Evolutionary conservation across 345 rosid genomes (phyloP), one percentile per base, ranked within the genome.

Genomic region (Salix dunnii): DNA sequence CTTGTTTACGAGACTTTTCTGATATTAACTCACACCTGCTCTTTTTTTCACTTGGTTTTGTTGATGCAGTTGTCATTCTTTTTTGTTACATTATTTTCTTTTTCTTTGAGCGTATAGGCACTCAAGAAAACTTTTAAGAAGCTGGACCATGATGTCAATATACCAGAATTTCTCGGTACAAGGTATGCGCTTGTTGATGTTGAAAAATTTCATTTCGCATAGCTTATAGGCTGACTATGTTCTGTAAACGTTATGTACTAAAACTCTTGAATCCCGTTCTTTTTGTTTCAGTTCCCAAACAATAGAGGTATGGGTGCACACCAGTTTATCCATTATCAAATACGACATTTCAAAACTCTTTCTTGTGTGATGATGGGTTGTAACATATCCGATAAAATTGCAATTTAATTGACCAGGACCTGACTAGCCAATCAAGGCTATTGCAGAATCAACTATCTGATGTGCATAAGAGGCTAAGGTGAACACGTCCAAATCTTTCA

Each of bases 391-490:
- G 27, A 70, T 72, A 62, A 75, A 30, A 17, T 73, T 71, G 16
- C 27, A 77, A 60, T 82, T 77, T 58, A 58, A 58, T 63, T 68
- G 68, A 27, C 61, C 86, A 91, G 93, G 88, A 80, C 60, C 81
- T 88, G 40, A 82, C 81, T 25, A 78, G 84, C 77, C 86, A 86
- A 77, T 76, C 84, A 17, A 83, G 77, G 80, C 70, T 81, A 79
- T 42, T 88, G 78, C 88, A 87, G 71, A 79, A 76, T 75, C 90
- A 83, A 48, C 85, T 88, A 75, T 86, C 88, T 76, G 86, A 91
- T 78, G 60, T 74, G 72, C 88, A 83, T 69, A 78, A 85, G 51
- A 86, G 91, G 83, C 85, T 90, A 74, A 88, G 92, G 96, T 88
- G 80, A 74, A 61, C 60, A 65, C 33, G 31, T 48, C 64, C 69